These are phyloP conservation scores for Salix viminalis DNA, from an alignment of 345 rosid species.

Conservation along the genomic window DNA sequence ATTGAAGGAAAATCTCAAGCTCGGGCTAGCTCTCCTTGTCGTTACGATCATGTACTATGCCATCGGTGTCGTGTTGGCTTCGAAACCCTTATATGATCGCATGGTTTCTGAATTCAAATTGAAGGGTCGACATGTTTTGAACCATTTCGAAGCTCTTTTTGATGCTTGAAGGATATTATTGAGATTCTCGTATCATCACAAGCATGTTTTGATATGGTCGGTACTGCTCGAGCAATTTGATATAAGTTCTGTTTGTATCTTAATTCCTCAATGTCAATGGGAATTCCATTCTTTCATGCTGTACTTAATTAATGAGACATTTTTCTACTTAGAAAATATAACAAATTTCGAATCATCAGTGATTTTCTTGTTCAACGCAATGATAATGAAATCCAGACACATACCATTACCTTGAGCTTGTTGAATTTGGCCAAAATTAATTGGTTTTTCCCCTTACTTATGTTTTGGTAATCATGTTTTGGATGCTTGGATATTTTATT, in stretches of 20 bases:
- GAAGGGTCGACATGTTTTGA: background rate
- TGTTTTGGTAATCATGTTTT: background rate
- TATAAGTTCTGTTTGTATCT: background rate
- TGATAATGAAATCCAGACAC: too few relatives aligned
- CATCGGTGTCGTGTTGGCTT: background rate
- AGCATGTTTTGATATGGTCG: too few relatives aligned
- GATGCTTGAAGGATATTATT: background rate
- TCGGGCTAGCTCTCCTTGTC: slow-evolving; percentile 32
- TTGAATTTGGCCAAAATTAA: too few relatives aligned
- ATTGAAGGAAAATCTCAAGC: slow-evolving; percentile 19
- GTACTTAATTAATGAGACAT: background rate
- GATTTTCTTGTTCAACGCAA: too few relatives aligned
- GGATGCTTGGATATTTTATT: too few relatives aligned
- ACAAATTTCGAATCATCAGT: too few relatives aligned
- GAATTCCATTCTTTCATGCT: background rate
- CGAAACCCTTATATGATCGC: slow-evolving; percentile 5
- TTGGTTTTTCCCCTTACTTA: too few relatives aligned
- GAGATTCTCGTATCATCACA: background rate
- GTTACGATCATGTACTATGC: slow-evolving; percentile 3
- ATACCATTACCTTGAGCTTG: background rate
- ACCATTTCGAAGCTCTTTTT: slow-evolving; percentile 4
- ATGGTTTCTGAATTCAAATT: slow-evolving; percentile 4
- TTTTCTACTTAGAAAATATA: background rate
- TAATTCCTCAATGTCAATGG: background rate
- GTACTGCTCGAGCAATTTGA: background rate